Evolutionary conservation across 768 basidiomycete genomes (phyloP).

Genomic region (Amanita phalloides): DNA sequence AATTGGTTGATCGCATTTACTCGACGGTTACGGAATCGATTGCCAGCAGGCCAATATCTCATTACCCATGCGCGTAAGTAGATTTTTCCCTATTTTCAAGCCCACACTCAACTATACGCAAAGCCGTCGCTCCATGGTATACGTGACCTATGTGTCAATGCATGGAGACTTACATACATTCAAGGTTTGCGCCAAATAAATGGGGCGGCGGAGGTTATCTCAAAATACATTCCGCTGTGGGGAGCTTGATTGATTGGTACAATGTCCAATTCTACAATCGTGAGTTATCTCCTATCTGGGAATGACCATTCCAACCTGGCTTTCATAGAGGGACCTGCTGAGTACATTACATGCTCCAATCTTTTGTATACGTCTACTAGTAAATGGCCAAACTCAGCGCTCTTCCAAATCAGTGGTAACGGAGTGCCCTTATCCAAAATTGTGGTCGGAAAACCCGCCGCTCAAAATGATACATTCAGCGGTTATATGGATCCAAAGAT

Average conservation of each 20-base stretch:
- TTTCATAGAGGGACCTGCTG: not conserved
- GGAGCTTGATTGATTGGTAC: constrained; percentile 56
- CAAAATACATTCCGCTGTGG: constrained; percentile 39
- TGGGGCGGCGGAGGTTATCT: constrained; percentile 44
- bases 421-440: constrained; percentile 40
- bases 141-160: not conserved
- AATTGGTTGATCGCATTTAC: constrained; percentile 49
- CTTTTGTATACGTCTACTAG: constrained; percentile 14
- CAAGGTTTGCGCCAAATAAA: constrained; percentile 32
- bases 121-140: constrained; percentile 41
- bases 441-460: constrained; percentile 49
- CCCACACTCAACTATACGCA: not conserved
- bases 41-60: constrained; percentile 39
- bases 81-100: constrained; percentile 9
- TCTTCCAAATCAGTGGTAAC: constrained; percentile 30
- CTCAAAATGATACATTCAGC: constrained; percentile 24
- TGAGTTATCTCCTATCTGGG: not conserved
- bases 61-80: constrained; percentile 40
- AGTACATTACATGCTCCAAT: not conserved
- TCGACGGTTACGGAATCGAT: constrained; percentile 31
- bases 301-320: not conserved
- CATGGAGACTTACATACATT: not conserved
- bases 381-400: constrained; percentile 35
- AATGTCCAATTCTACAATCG: constrained; percentile 39
- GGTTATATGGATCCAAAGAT: constrained; percentile 20